Base-by-base conservation (phyloP, 2,329 filamentous ascomycete genomes). In the Aspergillus texensis region DNA sequence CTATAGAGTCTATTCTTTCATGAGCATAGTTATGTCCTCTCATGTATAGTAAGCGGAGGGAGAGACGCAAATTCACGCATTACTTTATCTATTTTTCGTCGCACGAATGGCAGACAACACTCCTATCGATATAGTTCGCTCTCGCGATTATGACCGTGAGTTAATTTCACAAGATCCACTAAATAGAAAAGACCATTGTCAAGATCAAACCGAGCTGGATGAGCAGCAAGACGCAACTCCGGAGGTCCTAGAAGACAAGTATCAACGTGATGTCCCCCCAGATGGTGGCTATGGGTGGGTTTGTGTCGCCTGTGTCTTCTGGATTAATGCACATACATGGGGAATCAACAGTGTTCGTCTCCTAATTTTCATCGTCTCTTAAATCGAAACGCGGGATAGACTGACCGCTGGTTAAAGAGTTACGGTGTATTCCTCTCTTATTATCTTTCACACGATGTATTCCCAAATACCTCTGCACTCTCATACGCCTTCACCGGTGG, bases 311-410 rank as follows among this genome's bases (percentile, higher is more conserved):
- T 82, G 81, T 45, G 79, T 84, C 65, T 82, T 84, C 57, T 75
- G 86, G 65, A 84, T 91, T 62, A 91, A 91, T 72, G 86, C 84
- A 9, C 89, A 92, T 72, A 92, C 90, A 1, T 93, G 90, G 90
- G 90, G 90, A 9, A 79, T 93, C 65, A 93, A 92, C 74, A 87
- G 85, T 61, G 85, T 87, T 68, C 62, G 83, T 55, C 57, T 26
- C 24, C 32, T 5, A 5, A 12, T 21, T 3, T 52, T n/a, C 30
- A 4, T 36, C 1, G 46, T 21, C 11, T 21, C 4, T 39, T 45
- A 19, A 19, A 16, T 24, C 30, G 43, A 34, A 39, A 43, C 21
- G n/a, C 19, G 28, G 46, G 14, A 43, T 24, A 26, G 19, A 55
- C 54, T 66, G 54, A 67, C 59, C n/a, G 6, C 45, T 52, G 10